Percentiles rank a stretch among this genome's conserved stretches.
Conservation (phyloP, 768 basidiomycete species). For the Butyriboletus loyo region DNA sequence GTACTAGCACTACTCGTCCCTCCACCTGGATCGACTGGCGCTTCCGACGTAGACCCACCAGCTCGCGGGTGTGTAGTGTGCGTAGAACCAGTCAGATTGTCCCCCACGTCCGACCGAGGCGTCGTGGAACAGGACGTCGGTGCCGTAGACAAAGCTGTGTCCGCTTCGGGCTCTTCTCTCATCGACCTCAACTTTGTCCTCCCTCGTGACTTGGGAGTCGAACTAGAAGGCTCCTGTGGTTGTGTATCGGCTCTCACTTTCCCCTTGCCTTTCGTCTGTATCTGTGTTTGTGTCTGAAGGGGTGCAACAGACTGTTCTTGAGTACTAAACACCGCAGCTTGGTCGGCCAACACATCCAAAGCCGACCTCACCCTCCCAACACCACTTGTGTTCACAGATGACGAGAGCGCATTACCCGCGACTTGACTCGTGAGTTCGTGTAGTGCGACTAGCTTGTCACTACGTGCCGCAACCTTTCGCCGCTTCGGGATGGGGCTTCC, state of each 20-base stretch:
- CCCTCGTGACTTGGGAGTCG: slow-evolving; percentile 5
- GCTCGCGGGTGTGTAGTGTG: not conserved
- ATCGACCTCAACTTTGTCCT: slow-evolving; percentile 9
- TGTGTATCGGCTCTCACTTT: slow-evolving; percentile 13
- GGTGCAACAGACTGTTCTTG: slow-evolving; percentile 24
- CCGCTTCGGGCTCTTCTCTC: slow-evolving; percentile 5
- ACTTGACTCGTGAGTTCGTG: slow-evolving; percentile 2
- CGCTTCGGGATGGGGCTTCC: slow-evolving; percentile 42
- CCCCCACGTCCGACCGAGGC: slow-evolving; percentile 14
- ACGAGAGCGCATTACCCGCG: not conserved
- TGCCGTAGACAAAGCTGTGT: not conserved
- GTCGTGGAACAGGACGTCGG: slow-evolving; percentile 13
- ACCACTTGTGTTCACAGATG: slow-evolving; percentile 3
- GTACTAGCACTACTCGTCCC: not conserved
- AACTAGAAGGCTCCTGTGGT: slow-evolving; percentile 1
- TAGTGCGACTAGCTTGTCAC: slow-evolving; percentile 8
- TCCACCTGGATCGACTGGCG: slow-evolving; percentile 22
- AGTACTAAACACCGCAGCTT: slow-evolving; percentile 56
- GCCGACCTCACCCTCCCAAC: slow-evolving; percentile 44
- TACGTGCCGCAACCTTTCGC: slow-evolving; percentile 22
- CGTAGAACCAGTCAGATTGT: not conserved
- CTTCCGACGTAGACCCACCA: slow-evolving; percentile 6
- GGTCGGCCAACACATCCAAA: slow-evolving; percentile 71
- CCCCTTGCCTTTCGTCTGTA: slow-evolving; percentile 18
- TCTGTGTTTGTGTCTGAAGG: not conserved